Percentiles rank a stretch among this genome's conserved stretches.
Conservation (phyloP, 1,284 basidiomycete genomes). For the Laetiporus sulphureus region DNA sequence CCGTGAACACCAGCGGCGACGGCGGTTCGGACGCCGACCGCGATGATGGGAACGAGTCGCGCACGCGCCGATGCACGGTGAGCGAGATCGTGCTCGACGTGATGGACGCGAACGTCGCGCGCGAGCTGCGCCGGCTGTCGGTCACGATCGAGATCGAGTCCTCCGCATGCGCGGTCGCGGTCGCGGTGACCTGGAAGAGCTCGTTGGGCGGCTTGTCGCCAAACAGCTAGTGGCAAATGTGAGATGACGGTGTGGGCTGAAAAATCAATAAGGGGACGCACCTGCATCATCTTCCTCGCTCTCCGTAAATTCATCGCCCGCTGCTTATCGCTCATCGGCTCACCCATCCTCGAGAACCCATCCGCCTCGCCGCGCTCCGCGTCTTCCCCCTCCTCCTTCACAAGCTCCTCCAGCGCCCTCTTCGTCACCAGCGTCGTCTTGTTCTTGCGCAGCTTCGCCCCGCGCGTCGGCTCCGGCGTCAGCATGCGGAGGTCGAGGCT, state of each 20-base stretch:
- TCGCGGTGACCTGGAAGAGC: constrained; percentile 26
- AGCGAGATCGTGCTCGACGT: constrained; percentile 16
- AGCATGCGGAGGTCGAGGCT: constrained; percentile 21
- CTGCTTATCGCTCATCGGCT: constrained; percentile 27
- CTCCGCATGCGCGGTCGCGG: constrained; percentile 7
- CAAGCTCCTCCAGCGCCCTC: constrained; percentile 1
- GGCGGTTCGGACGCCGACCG: constrained; percentile 12
- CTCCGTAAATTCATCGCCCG: constrained; percentile 34
- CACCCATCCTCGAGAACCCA: neutral
- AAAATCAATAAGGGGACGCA: constrained; percentile 16
- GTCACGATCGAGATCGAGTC: constrained; percentile 13
- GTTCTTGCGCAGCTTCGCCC: constrained; percentile 9
- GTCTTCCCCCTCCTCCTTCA: neutral
- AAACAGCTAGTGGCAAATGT: constrained; percentile 33
- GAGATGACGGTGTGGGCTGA: neutral
- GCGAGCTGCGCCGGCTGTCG: constrained; percentile 19
- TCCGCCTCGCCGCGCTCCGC: constrained; percentile 5
- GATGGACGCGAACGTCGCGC: constrained; percentile 24
- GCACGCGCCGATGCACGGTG: constrained; percentile 7
- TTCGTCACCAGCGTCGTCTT: constrained; percentile 1
- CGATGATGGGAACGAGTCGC: constrained; percentile 18
- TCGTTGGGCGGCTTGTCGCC: constrained; percentile 36
- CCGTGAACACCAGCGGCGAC: constrained; percentile 5
- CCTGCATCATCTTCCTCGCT: constrained; percentile 43
- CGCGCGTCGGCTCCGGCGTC: constrained; percentile 8